Percentiles rank a stretch among this genome's conserved stretches.
Conservation (phyloP, 306 rosid species). For the Quercus dentata region DNA sequence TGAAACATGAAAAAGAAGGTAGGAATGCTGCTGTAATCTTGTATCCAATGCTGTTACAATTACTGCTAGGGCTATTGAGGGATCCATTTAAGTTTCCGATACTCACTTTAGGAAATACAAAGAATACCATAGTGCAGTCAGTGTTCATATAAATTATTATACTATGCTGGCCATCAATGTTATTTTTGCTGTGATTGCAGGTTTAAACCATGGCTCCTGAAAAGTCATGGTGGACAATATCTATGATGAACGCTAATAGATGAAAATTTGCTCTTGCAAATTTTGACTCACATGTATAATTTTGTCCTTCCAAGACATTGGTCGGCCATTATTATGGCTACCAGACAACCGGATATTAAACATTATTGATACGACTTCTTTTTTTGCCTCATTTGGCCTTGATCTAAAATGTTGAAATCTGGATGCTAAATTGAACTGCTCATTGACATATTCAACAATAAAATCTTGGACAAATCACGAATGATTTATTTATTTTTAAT, state of each 20-base stretch:
- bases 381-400: no score
- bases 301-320: background rate
- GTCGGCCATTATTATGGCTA: background rate
- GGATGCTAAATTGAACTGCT: no score
- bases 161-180: background rate
- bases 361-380: no score
- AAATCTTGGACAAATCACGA: no score
- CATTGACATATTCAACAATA: no score
- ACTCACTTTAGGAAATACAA: background rate
- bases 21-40: background rate
- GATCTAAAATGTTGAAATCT: no score
- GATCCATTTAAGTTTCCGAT: background rate
- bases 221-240: no score
- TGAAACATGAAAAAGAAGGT: background rate
- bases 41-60: background rate
- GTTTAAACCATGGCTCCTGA: background rate
- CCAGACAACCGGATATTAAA: background rate
- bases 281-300: background rate
- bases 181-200: background rate
- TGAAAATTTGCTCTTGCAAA: background rate
- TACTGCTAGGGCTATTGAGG: background rate
- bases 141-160: background rate
- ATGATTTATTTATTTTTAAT: no score
- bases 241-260: no score
- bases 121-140: background rate